Evolutionary conservation across 306 rosid genomes (phyloP).

Genomic region (Vicia villosa): DNA sequence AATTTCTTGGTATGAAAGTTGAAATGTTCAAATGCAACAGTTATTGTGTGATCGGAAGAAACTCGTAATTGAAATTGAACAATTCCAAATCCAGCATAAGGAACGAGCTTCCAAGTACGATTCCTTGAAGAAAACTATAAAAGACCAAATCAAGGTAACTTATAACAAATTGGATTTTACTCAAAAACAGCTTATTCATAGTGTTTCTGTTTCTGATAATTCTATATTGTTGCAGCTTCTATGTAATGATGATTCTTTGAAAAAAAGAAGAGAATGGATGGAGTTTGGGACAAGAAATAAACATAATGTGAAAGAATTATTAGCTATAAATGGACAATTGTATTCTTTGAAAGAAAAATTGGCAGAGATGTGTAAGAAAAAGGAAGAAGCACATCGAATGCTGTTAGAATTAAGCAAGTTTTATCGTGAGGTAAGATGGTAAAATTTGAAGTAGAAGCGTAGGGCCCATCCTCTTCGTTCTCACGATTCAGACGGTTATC

Average conservation of each 20-base stretch:
- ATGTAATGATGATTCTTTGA: not conserved
- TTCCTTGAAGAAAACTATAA: slow-evolving; percentile 5
- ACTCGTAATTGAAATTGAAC: slow-evolving; percentile 27
- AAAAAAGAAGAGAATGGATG: slow-evolving; percentile 10
- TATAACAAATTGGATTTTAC: not conserved
- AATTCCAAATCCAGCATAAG: slow-evolving; percentile 18
- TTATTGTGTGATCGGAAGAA: slow-evolving; percentile 4
- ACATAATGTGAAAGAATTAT: not conserved
- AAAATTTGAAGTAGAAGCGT: not conserved
- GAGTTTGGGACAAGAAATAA: not conserved
- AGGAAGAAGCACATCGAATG: slow-evolving; percentile 19
- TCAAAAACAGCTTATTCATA: too few relatives aligned
- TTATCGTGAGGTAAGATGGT: slow-evolving; percentile 19
- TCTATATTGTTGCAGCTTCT: not conserved
- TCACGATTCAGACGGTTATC: not conserved
- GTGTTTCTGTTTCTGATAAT: too few relatives aligned
- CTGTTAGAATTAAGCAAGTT: not conserved
- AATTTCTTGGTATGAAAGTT: not conserved
- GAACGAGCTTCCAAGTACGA: slow-evolving; percentile 6
- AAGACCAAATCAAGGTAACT: slow-evolving; percentile 29
- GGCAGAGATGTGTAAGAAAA: slow-evolving; percentile 11
- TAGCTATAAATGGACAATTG: not conserved
- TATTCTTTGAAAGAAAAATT: not conserved
- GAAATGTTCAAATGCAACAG: slow-evolving; percentile 22
- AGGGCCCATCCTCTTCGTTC: not conserved